Evolutionary conservation across 75 land plant genomes (phyloP), one percentile per base, ranked within the genome.

Genomic region (Gnetum montanum): DNA sequence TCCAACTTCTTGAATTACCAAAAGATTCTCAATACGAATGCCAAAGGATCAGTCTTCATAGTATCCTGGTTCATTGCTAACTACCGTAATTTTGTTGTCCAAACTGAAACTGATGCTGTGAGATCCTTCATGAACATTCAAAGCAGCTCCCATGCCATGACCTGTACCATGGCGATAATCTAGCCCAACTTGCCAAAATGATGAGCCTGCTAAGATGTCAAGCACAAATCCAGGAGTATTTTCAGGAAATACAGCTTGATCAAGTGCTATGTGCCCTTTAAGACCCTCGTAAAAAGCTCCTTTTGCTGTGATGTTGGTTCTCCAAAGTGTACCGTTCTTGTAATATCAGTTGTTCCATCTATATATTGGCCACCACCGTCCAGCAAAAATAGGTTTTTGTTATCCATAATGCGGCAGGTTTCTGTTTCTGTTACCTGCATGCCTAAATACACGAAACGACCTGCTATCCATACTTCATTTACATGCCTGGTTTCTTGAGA

Each of bases 131-230:
- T 93, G 98, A 16, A 95, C 96, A 73, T 83, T 86, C 12, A 95
- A 73, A 67, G 81, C 90, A 53, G 85, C 80, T 24, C 99, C 99
- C 55, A 95, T 75, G 22, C 99, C 99, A 76, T 95, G 99, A 31
- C 99, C 96, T 52, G 96, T 95, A n/a, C 96, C 96, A 79, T 95
- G 99, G 25, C 86, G 79, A 54, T 95, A 95, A 55, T 95, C 96
- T 59, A 95, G 81, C 26, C 99, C 99, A 69, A 76, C 36, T 65
- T 70, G 80, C 99, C 99, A 95, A 45, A 95, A 65, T 12, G 92
- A 92, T 35, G 79, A 50, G 54, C 96, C 70, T 49, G 92, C 96
- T 61, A 95, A 74, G 61, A 86, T 70, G 70, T 95, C 96, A 64
- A 95, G 86, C 27, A 84, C 67, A 73, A 81, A 65, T 15, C 99